phyloP scores from a whole-genome alignment of 2,329 filamentous ascomycete genomes.

The Dactylellina parvicollis region DNA sequence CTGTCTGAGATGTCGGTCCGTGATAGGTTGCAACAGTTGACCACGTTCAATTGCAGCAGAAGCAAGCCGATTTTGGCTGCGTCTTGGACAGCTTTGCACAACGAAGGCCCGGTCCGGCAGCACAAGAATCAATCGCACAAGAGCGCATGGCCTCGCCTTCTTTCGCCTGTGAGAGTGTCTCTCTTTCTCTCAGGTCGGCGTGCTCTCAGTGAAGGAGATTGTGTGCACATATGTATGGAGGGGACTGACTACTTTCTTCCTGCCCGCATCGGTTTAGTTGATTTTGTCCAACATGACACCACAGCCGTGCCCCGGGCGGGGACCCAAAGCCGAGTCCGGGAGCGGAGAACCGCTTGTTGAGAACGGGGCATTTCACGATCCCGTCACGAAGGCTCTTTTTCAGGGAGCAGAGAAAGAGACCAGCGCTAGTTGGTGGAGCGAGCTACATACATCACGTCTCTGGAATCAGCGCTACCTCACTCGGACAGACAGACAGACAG shows the following conservation, averaged over 20 bases:
- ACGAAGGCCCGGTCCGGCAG: too few relatives aligned
- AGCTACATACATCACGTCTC: too few relatives aligned
- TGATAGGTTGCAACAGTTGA: constrained; percentile 46
- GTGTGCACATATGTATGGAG: background rate
- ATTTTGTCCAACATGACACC: constrained; percentile 33
- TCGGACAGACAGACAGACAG: too few relatives aligned
- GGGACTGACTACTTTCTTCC: background rate
- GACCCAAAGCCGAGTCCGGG: constrained; percentile 7
- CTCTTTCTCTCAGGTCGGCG: constrained; percentile 7
- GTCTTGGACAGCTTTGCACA: constrained; percentile 24
- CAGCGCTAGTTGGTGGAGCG: too few relatives aligned
- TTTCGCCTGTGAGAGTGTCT: constrained; percentile 20
- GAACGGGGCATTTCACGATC: constrained; percentile 23
- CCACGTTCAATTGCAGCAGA: constrained; percentile 11
- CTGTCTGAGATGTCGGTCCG: constrained; percentile 34
- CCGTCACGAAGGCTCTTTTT: constrained; percentile 32
- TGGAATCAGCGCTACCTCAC: too few relatives aligned
- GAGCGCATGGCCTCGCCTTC: constrained; percentile 25
- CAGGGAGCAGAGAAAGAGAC: background rate
- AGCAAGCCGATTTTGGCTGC: background rate
- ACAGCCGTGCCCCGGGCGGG: constrained; percentile 19
- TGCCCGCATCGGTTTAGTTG: constrained; percentile 28
- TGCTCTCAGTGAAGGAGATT: background rate
- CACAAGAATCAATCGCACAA: constrained; percentile 19
- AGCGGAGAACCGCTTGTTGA: constrained; percentile 1